Evolutionary conservation across 1,284 basidiomycete species (phyloP), one percentile per base, ranked within the genome.

Genomic region (Fomitopsis palustris): DNA sequence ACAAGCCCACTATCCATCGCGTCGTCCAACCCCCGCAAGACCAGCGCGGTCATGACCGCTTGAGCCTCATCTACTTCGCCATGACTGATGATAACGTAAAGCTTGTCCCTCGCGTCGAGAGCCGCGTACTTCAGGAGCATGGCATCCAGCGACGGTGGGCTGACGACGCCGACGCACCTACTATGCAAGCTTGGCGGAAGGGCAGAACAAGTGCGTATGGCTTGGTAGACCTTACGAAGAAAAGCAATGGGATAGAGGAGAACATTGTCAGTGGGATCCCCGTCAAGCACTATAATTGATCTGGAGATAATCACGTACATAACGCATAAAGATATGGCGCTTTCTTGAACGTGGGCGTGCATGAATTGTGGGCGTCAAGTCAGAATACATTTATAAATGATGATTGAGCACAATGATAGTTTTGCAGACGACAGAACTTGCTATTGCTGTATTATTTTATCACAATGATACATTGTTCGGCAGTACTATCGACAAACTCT

Each of bases 11-110:
- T 3, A 68, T 70, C 27, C 69, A 69, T 60, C 71, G 77, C 61
- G 79, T 82, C 42, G 63, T 77, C 12, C 74, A 77, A 59, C 81
- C 79, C 2, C 80, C 80, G 1, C 62, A 68, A 3, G 82, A 84
- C 63, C 83, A 84, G 63, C 74, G 69, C 7, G 71, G 74, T 29
- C 71, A 74, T 58, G 70, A 78, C 47, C 75, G 83, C 21, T 72
- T 84, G 9, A 81, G 81, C 12, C 73, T 81, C 2, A 78, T 85
- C 62, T 84, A 83, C 69, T 85, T 85, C 67, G 70, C 37, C 3
- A 57, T 62, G 56, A 55, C 63, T 2, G 47, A 66, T 31, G 62
- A 65, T 37, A 58, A 64, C 66, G 68, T 76, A 8, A 70, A 69
- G 55, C 73, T 81, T 8, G 62, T 65, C 12, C 77, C 80, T 9